Percentiles rank a stretch among this genome's conserved stretches.
These are phyloP conservation scores for Lachancea lanzarotensis DNA, from an alignment of 805 yeast genomes.

Conservation along the genomic window DNA sequence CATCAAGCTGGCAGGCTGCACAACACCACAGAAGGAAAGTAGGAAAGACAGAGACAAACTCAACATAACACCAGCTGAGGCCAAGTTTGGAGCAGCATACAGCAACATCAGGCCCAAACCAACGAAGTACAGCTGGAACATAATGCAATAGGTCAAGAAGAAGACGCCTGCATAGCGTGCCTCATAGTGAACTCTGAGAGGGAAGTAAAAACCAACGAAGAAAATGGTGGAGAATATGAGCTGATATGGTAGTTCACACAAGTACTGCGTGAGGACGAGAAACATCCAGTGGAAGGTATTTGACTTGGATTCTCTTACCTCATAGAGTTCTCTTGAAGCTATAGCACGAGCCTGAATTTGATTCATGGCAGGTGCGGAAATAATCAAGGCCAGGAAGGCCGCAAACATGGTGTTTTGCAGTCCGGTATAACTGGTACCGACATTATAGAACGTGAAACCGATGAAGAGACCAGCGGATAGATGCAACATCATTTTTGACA, in stretches of 20 bases:
- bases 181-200: constrained; percentile 36
- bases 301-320: constrained; percentile 63
- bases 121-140: constrained; percentile 42
- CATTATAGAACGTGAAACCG: constrained; percentile 66
- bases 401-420: constrained; percentile 55
- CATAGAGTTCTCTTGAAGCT: constrained; percentile 54
- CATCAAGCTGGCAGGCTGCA: constrained; percentile 50
- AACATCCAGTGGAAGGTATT: constrained; percentile 70
- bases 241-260: constrained; percentile 58
- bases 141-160: constrained; percentile 37
- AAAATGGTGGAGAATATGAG: constrained; percentile 43
- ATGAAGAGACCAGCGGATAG: constrained; percentile 52
- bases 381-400: constrained; percentile 50
- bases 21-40: constrained; percentile 63
- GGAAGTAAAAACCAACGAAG: constrained; percentile 48
- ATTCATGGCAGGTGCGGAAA: constrained; percentile 49
- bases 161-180: constrained; percentile 45
- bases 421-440: constrained; percentile 46
- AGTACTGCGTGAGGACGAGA: constrained; percentile 45
- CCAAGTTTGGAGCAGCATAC: constrained; percentile 57
- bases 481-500: constrained; percentile 49
- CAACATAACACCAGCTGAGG: constrained; percentile 56
- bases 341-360: constrained; percentile 59
- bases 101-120: constrained; percentile 47
- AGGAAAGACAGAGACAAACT: constrained; percentile 51